These are phyloP conservation scores for Alternaria brassicicola DNA, from an alignment of 2,329 filamentous ascomycete species.

Conservation along the genomic window DNA sequence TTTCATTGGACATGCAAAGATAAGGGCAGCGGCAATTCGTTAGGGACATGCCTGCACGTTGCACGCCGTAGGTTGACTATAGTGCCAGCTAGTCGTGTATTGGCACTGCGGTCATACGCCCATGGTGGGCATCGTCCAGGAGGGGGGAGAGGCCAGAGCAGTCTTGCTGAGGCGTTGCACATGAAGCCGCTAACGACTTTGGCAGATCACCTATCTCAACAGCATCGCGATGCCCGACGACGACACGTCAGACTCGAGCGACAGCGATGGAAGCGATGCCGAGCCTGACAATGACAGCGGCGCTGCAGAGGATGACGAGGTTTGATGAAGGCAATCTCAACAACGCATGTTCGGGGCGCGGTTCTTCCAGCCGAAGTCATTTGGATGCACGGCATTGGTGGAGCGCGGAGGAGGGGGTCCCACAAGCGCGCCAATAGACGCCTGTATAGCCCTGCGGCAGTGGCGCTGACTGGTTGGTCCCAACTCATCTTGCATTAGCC, in stretches of 20 bases:
- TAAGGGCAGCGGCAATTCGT: constrained; percentile 1
- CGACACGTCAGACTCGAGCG: constrained; percentile 38
- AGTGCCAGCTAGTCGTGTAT: constrained; percentile 30
- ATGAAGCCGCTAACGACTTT: constrained; percentile 27
- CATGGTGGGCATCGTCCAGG: constrained; percentile 10
- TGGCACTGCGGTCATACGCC: constrained; percentile 44
- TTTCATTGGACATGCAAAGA: constrained; percentile 6
- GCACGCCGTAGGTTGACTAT: constrained; percentile 20
- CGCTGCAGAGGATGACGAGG: constrained; percentile 17
- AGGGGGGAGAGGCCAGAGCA: not conserved
- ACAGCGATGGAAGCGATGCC: constrained; percentile 32
- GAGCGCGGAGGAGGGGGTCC: constrained; percentile 20
- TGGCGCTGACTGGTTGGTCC: constrained; percentile 23
- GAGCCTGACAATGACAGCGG: constrained; percentile 19
- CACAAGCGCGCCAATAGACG: constrained; percentile 38
- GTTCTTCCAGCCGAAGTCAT: constrained; percentile 13
- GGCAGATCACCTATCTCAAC: constrained; percentile 58
- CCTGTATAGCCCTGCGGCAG: constrained; percentile 20
- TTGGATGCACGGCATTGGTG: constrained; percentile 4
- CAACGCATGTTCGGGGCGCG: constrained; percentile 27
- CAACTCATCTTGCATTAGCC: constrained; percentile 25
- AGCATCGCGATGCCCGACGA: constrained; percentile 58
- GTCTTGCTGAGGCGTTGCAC: not conserved
- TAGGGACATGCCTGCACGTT: constrained; percentile 27
- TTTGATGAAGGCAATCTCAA: constrained; percentile 19